These are phyloP conservation scores for Fraxinus cuspidata DNA, from an alignment of 257 asterid genomes.

Conservation along the genomic window DNA sequence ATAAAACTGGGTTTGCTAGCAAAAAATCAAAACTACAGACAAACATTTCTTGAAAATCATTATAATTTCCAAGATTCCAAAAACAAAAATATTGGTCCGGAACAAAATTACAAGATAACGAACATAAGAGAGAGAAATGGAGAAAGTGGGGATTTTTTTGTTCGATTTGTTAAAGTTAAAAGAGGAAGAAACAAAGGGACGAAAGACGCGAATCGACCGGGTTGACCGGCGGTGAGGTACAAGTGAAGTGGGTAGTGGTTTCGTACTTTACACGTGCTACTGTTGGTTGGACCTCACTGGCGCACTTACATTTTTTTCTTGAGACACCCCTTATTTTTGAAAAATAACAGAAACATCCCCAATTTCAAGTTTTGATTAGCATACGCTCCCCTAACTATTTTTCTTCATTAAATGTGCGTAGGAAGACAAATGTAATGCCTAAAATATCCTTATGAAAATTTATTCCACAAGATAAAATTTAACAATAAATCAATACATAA, in stretches of 20 bases:
- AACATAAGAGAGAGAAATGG: neutral
- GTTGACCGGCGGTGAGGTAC: neutral
- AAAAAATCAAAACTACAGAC: neutral
- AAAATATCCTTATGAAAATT: no score
- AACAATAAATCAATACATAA: no score
- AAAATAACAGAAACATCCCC: no score
- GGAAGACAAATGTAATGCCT: no score
- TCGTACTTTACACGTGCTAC: slow-evolving; percentile 1
- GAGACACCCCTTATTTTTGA: no score
- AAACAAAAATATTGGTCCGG: neutral
- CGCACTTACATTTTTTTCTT: neutral
- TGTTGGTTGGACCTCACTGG: neutral
- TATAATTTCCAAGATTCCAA: neutral
- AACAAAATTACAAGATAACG: neutral
- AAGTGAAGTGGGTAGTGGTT: neutral
- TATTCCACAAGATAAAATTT: no score
- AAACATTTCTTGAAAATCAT: neutral
- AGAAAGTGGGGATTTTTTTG: neutral
- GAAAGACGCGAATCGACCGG: neutral
- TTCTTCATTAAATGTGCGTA: no score
- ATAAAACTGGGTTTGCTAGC: neutral
- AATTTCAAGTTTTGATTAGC: no score
- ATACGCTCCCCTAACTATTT: no score
- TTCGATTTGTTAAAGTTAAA: neutral
- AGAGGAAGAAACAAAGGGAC: neutral